phyloP scores from a whole-genome alignment of 768 basidiomycete species.

The Agaricus bisporus region DNA sequence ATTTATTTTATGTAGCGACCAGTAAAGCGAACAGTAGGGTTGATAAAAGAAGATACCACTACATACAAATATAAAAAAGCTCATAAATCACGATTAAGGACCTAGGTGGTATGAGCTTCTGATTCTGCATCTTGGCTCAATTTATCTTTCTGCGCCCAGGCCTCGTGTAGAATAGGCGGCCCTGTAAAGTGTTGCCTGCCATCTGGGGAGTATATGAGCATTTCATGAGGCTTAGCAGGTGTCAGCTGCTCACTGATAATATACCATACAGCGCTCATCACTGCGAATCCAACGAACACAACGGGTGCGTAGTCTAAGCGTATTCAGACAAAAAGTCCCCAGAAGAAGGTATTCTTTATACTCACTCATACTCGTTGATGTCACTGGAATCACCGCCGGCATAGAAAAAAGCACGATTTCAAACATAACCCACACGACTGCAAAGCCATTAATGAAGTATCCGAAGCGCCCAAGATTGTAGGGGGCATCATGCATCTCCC shows the following conservation, averaged over 20 bases:
- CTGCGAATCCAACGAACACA: slow-evolving; percentile 57
- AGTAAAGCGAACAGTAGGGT: too few species aligned
- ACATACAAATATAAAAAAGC: not conserved
- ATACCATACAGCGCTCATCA: slow-evolving; percentile 58
- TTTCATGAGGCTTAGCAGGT: not conserved
- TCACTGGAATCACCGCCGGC: slow-evolving; percentile 57
- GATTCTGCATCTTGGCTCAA: not conserved
- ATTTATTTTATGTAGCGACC: too few species aligned
- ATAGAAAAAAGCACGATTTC: slow-evolving; percentile 65
- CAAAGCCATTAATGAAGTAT: slow-evolving; percentile 37
- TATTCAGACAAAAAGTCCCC: not conserved
- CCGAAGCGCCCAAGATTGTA: slow-evolving; percentile 45
- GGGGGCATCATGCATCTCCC: slow-evolving; percentile 41
- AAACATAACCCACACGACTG: slow-evolving; percentile 55
- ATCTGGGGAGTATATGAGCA: slow-evolving; percentile 21
- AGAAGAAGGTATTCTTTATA: not conserved
- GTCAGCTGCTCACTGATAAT: slow-evolving; percentile 36
- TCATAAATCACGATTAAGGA: not conserved
- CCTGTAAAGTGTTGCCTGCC: slow-evolving; percentile 38
- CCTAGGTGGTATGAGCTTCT: not conserved
- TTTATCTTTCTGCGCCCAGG: not conserved
- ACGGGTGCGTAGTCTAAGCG: slow-evolving; percentile 57
- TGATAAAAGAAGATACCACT: too few species aligned
- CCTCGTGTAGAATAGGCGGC: slow-evolving; percentile 29
- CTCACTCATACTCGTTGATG: slow-evolving; percentile 40